These are phyloP conservation scores for Ceratocystis ficicola DNA, from an alignment of 2,329 filamentous ascomycete species.

Conservation along the genomic window DNA sequence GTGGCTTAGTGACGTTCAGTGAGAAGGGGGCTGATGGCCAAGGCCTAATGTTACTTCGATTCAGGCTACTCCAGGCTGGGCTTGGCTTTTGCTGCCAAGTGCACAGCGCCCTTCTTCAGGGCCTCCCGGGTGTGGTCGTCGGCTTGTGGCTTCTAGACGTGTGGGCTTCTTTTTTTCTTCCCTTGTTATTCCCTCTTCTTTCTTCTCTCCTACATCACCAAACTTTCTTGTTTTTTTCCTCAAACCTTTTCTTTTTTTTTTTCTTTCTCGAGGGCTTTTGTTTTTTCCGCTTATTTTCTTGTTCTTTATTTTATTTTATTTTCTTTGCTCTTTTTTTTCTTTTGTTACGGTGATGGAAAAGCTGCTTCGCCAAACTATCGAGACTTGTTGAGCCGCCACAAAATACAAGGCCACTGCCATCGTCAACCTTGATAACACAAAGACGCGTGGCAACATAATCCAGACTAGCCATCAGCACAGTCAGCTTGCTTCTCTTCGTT, in stretches of 20 bases:
- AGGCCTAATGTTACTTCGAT: no score
- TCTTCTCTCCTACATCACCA: constrained; percentile 19
- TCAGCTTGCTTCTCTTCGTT: background rate
- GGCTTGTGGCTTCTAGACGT: background rate
- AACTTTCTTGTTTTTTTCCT: constrained; percentile 22
- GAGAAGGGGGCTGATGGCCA: background rate
- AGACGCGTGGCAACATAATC: constrained; percentile 8
- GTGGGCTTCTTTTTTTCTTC: constrained; percentile 21
- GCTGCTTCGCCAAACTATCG: background rate
- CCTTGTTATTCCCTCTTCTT: constrained; percentile 19
- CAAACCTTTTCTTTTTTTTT: constrained; percentile 3
- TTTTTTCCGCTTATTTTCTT: constrained; percentile 7
- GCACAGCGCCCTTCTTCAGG: no score
- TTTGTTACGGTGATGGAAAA: constrained; percentile 7
- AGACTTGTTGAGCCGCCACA: background rate
- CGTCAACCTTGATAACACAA: background rate
- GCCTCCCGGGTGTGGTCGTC: no score
- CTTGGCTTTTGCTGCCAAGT: no score
- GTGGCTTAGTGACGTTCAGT: background rate
- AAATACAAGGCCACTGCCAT: constrained; percentile 6
- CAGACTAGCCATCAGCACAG: background rate
- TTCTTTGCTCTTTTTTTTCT: constrained; percentile 13
- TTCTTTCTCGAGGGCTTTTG: constrained; percentile 4
- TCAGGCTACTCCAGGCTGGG: no score
- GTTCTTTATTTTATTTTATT: constrained; percentile 10